Evolutionary conservation across 2,329 filamentous ascomycete genomes (phyloP).

Genomic region (Talaromyces pinophilus): DNA sequence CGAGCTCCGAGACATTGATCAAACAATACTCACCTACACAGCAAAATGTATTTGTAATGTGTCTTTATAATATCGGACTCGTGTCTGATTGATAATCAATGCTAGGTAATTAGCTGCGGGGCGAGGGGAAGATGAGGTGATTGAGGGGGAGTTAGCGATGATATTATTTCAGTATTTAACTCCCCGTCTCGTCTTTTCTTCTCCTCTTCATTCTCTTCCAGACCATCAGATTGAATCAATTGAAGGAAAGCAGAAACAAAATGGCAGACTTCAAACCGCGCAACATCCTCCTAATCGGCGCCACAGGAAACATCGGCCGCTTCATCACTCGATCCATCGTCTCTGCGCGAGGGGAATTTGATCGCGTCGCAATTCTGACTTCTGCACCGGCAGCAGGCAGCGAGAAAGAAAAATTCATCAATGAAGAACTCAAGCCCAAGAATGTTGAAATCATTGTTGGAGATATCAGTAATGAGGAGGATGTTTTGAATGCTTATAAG

Average conservation of each 20-base stretch:
- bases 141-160: neutral
- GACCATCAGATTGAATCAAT: neutral
- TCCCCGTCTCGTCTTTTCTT: neutral
- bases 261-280: conserved; percentile 29
- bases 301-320: conserved; percentile 55
- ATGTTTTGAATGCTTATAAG: conserved; percentile 59
- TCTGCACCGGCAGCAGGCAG: conserved; percentile 52
- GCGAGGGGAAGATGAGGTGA: conserved; percentile 6
- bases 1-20: neutral
- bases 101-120: neutral
- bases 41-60: neutral
- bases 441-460: conserved; percentile 59
- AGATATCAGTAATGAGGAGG: conserved; percentile 54
- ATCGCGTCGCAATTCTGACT: conserved; percentile 59
- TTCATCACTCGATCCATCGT: conserved; percentile 56
- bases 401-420: conserved; percentile 51
- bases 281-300: conserved; percentile 56
- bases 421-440: conserved; percentile 46
- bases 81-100: conserved; percentile 4
- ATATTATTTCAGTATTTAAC: too few relatives aligned
- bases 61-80: neutral
- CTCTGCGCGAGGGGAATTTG: conserved; percentile 48
- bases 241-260: neutral
- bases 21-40: neutral
- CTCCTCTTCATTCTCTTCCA: neutral